These are phyloP conservation scores for Curvularia spicifera DNA, from an alignment of 2,329 filamentous ascomycete species.

Conservation along the genomic window DNA sequence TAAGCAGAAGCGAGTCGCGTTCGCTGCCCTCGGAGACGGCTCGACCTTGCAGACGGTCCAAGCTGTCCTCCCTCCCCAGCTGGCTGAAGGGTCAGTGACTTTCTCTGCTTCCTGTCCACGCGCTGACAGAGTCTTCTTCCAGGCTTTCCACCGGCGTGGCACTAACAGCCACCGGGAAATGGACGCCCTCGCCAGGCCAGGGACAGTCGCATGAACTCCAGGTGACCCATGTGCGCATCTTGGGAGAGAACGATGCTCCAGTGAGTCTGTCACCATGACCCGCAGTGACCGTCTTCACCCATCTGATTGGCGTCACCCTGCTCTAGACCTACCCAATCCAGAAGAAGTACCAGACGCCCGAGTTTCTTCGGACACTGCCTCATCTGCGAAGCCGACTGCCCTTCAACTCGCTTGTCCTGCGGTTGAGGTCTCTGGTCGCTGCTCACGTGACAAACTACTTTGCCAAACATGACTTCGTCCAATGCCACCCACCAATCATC, in stretches of 20 bases:
- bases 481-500: slow-evolving; percentile 91
- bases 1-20: slow-evolving; percentile 82
- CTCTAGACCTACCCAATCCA: slow-evolving; percentile 86
- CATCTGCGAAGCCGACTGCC: slow-evolving; percentile 85
- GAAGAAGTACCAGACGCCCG: slow-evolving; percentile 91
- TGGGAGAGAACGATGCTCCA: slow-evolving; percentile 80
- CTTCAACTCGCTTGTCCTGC: slow-evolving; percentile 78
- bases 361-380: slow-evolving; percentile 86
- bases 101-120: slow-evolving; percentile 3
- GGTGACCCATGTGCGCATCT: slow-evolving; percentile 69
- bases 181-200: slow-evolving; percentile 72
- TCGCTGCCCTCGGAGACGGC: slow-evolving; percentile 86
- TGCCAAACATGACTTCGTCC: slow-evolving; percentile 70
- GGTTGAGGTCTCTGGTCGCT: slow-evolving; percentile 81
- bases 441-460: slow-evolving; percentile 79
- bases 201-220: slow-evolving; percentile 82
- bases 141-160: slow-evolving; percentile 84
- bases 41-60: slow-evolving; percentile 81
- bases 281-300: slow-evolving; percentile 5
- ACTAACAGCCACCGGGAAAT: slow-evolving; percentile 77
- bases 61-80: slow-evolving; percentile 74
- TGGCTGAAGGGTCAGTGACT: slow-evolving; percentile 72
- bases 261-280: slow-evolving; percentile 59
- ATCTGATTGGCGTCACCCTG: slow-evolving; percentile 27
- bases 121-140: slow-evolving; percentile 27